phyloP scores from a whole-genome alignment of 1,284 basidiomycete species.

The Sanghuangporus baumii region DNA sequence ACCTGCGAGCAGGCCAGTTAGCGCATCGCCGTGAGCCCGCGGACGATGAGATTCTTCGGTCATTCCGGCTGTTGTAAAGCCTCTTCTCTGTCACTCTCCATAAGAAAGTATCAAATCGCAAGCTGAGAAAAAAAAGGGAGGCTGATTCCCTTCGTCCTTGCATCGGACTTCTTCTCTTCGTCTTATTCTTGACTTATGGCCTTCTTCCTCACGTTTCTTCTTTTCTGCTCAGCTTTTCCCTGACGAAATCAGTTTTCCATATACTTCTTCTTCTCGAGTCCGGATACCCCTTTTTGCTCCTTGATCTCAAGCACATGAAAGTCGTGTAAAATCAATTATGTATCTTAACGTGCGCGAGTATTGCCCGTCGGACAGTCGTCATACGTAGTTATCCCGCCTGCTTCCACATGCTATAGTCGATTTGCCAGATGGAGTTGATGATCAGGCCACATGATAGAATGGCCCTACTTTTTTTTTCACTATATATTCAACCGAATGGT shows the following conservation, averaged over 20 bases:
- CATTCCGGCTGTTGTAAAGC: conserved; percentile 12
- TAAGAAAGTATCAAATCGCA: not conserved
- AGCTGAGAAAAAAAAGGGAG: not conserved
- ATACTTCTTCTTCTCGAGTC: not conserved
- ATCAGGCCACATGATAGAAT: not conserved
- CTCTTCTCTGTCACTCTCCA: not conserved
- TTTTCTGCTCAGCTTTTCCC: not conserved
- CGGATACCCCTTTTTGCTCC: not conserved
- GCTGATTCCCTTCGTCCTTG: not conserved
- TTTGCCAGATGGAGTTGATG: not conserved
- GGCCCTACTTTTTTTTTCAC: not conserved
- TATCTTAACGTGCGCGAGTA: not conserved
- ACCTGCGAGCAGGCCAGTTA: conserved; percentile 4
- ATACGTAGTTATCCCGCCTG: not conserved
- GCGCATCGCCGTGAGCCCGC: conserved; percentile 16
- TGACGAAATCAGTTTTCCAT: not conserved
- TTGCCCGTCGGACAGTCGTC: conserved; percentile 2
- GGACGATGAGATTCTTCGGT: conserved; percentile 18
- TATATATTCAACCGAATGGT: not conserved
- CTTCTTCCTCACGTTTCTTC: not conserved
- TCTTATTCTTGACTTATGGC: conserved; percentile 1
- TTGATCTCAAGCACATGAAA: not conserved
- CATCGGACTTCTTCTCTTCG: not conserved
- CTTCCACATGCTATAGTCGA: not conserved
- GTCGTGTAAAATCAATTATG: not conserved